phyloP scores from a whole-genome alignment of 116 monocot species.

The Posidonia oceanica region DNA sequence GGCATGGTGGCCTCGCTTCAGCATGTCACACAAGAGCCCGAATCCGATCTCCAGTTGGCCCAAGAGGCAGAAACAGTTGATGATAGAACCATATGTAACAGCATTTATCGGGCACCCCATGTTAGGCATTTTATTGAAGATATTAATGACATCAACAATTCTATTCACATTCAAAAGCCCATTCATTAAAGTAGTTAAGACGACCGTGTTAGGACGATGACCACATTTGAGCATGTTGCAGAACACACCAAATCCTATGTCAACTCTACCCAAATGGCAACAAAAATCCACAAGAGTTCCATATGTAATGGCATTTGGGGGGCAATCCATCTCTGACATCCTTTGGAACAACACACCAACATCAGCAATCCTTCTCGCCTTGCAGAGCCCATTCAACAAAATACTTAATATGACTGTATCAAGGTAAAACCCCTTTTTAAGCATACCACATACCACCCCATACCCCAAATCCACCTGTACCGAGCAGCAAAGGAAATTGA shows the following conservation, averaged over 20 bases:
- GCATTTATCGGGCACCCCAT: conserved; percentile 8
- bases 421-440: conserved; percentile 4
- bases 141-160: conserved; percentile 4
- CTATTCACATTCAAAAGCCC: conserved; percentile 8
- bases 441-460: conserved; percentile 10
- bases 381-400: conserved; percentile 18
- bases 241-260: conserved; percentile 11
- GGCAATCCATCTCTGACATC: conserved; percentile 14
- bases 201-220: conserved; percentile 12
- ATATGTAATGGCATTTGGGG: conserved; percentile 5
- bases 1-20: neutral
- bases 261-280: conserved; percentile 15
- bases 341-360: conserved; percentile 15
- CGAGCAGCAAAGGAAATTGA: conserved; percentile 17
- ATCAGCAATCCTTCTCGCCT: conserved; percentile 5
- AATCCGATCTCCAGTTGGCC: conserved; percentile 9
- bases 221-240: conserved; percentile 15
- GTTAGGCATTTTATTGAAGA: conserved; percentile 19
- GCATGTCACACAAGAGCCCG: conserved; percentile 8
- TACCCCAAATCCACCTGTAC: conserved; percentile 11
- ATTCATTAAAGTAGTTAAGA: conserved; percentile 16
- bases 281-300: conserved; percentile 21
- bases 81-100: conserved; percentile 14
- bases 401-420: conserved; percentile 14
- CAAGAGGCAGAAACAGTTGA: conserved; percentile 12